Percentiles rank a stretch among this genome's conserved stretches.
These are phyloP conservation scores for Allium sativum DNA, from an alignment of 106 monocot species.

Conservation along the genomic window DNA sequence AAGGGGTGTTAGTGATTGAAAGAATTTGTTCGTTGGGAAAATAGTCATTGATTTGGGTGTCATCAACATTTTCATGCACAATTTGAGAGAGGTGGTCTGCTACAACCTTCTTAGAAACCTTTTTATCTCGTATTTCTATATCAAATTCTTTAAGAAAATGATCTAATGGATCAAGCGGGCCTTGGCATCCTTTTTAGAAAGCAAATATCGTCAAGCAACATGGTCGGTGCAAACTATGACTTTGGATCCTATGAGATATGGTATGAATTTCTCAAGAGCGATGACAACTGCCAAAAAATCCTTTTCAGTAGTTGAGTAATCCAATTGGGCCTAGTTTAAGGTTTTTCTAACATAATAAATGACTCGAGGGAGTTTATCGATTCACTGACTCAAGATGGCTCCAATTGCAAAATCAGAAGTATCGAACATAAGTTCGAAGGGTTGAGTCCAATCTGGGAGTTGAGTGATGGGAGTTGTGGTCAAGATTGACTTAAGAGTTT, in stretches of 20 bases:
- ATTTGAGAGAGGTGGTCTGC: neutral
- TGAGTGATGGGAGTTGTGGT: constrained; percentile 2
- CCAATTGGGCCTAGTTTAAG: neutral
- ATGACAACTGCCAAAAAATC: neutral
- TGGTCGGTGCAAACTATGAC: neutral
- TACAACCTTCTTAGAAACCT: neutral
- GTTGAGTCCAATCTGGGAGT: constrained; percentile 14
- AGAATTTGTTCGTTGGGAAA: neutral
- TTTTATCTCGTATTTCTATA: neutral
- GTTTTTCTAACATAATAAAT: neutral
- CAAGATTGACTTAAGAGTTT: neutral
- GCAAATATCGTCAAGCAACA: neutral
- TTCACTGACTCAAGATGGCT: neutral
- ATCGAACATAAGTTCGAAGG: constrained; percentile 24
- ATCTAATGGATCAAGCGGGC: neutral
- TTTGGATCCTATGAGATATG: neutral
- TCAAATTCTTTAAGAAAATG: neutral
- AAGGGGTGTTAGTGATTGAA: neutral
- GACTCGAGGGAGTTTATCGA: neutral
- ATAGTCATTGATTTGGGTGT: neutral
- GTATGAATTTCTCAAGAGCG: neutral
- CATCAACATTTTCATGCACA: neutral
- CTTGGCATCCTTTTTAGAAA: neutral
- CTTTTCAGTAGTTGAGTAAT: neutral
- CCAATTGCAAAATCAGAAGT: neutral